Conservation (phyloP, 805 yeast species). For the Saccharomycopsis capsularis region DNA sequence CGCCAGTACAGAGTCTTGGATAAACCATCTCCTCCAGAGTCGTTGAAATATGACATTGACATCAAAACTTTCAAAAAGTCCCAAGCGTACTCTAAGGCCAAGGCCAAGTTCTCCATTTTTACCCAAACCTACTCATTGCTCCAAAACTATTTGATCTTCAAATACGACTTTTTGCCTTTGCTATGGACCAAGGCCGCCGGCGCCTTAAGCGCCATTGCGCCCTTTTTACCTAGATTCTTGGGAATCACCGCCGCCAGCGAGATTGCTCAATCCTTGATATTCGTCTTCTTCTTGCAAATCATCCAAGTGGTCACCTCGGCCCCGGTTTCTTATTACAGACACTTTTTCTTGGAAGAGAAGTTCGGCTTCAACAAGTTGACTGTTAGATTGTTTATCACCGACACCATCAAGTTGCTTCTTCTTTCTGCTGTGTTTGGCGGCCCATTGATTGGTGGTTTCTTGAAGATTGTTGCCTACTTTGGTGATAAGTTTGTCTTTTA, state of each 20-base stretch:
- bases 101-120: constrained; percentile 60
- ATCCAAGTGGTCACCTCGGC: constrained; percentile 47
- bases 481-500: constrained; percentile 80
- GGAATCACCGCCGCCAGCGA: constrained; percentile 43
- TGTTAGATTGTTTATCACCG: constrained; percentile 60
- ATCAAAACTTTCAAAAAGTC: constrained; percentile 69
- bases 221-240: constrained; percentile 26
- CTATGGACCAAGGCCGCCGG: constrained; percentile 49
- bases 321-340: constrained; percentile 69
- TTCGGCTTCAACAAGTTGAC: constrained; percentile 92
- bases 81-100: constrained; percentile 72
- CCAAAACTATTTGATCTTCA: constrained; percentile 51
- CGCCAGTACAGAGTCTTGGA: constrained; percentile 71
- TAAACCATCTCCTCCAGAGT: constrained; percentile 53
- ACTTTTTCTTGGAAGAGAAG: constrained; percentile 85
- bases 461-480: constrained; percentile 72
- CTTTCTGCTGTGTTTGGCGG: constrained; percentile 56
- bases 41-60: constrained; percentile 61
- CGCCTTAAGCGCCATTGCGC: constrained; percentile 20
- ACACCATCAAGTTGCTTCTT: constrained; percentile 52
- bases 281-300: constrained; percentile 44
- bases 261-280: constrained; percentile 66
- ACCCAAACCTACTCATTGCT: constrained; percentile 43
- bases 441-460: constrained; percentile 66
- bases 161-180: constrained; percentile 56